Conservation (phyloP, 192 early-diverging fungal species). For the Gamsiella multidivaricata region DNA sequence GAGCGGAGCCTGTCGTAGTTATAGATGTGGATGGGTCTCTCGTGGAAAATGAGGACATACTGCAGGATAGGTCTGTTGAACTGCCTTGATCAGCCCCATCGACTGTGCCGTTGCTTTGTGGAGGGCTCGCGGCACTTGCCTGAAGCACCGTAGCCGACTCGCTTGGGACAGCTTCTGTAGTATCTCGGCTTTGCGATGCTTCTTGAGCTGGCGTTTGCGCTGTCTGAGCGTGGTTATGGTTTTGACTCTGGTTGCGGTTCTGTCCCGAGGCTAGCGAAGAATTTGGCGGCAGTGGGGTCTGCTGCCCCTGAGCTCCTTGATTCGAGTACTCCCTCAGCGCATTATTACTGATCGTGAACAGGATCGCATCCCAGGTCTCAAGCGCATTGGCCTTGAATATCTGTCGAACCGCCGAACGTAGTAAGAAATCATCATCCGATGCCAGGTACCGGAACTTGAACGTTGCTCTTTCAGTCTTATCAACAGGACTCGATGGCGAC, state of each 20-base stretch:
- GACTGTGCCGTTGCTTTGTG: no score
- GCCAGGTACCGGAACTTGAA: constrained; percentile 67
- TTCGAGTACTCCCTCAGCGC: constrained; percentile 27
- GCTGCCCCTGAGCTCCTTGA: constrained; percentile 7
- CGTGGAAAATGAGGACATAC: not conserved
- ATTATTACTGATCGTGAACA: constrained; percentile 67
- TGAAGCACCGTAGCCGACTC: no score
- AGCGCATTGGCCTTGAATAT: constrained; percentile 74
- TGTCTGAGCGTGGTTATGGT: not conserved
- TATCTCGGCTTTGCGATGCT: not conserved
- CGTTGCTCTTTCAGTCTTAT: not conserved
- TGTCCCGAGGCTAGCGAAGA: not conserved
- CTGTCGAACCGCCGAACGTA: constrained; percentile 68
- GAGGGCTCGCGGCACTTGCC: no score
- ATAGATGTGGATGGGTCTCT: not conserved
- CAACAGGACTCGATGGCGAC: not conserved
- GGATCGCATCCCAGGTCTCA: constrained; percentile 69
- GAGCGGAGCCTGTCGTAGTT: no score
- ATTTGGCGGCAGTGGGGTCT: not conserved
- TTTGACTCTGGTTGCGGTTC: not conserved
- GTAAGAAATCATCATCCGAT: constrained; percentile 78
- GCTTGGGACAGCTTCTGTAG: not conserved
- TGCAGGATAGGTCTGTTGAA: not conserved
- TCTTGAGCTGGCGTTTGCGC: not conserved
- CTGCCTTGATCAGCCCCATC: not conserved